Evolutionary conservation across 176 grass and related monocot species (phyloP), one percentile per base, ranked within the genome.

Genomic region (Oryza meridionalis): DNA sequence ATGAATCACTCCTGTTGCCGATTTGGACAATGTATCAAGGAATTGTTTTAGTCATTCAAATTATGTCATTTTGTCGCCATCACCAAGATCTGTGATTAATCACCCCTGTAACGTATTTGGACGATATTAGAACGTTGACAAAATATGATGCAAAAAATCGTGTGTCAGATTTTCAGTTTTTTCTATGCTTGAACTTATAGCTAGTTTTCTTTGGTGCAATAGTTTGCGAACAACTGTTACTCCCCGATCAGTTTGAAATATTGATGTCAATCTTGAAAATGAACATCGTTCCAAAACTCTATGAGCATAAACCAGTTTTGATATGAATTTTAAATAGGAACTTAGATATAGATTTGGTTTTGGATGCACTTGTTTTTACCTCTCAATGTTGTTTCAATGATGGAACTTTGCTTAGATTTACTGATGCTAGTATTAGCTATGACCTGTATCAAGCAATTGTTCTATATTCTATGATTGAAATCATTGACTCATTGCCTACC

Each of bases 41-140:
- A 21, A 31, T 45, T 11, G 25, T 45, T 64, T 26, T 16, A 9
- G 19, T 3, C 38, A 72, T 40, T 46, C 25, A 24, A 80, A 47
- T 83, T 67, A 45, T 45, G 16, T 62, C 49, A 33, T 49, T 44
- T 47, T 63, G 33, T 35, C 38, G 93, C 89, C 35, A 94, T 99
- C 49, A 92, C 91, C 84, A 96, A 99, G 85, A 87, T 94, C 49
- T 82, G 78, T 43, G 58, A 40, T 81, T 11, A 37, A 31, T 82
- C 49, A 62, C 15, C 27, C 42, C 42, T 43, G 2, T 70, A 26
- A 6, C 11, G 4, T 27, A 22, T 72, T 70, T 69, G 70, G 15
- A 61, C 14, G 19, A 77, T 49, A 49, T 14, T 47, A 13, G 40
- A 42, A 42, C 40, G 8, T 47, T 47, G 6, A 3, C 55, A 64